Base-by-base conservation (phyloP, 257 asterid species). In the Jaltomata sinuosa region DNA sequence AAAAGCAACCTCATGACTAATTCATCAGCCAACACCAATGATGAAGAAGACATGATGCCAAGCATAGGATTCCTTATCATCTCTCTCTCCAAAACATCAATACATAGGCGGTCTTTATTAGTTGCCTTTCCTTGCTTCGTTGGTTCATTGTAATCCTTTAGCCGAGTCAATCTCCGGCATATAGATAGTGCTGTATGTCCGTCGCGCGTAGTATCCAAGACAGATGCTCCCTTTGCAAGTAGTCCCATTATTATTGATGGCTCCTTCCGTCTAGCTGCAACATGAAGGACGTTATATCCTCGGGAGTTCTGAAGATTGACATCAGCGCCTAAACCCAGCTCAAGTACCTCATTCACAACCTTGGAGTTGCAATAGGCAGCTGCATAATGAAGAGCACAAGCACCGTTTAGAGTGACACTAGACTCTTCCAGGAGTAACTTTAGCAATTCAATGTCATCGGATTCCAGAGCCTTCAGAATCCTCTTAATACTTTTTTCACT, bases 181-280 rank as follows among this genome's bases (percentile, higher is more conserved):
- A 94, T 93, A 0, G 94, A 90, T 84, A 91, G 89, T 5, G 98
- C 94, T 1, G 94, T 93, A 65, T 84, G 92, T 32, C 97, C 98
- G 8, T 96, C 92, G 36, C 54, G n/a, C 1, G 99, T 90, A 22
- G 89, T 69, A 38, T 92, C 95, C 2, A 89, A 91, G 21, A 94
- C 93, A 0, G 87, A 86, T 0, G 99, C 96, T 59, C 97, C 96
- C 53, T 89, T 84, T 82, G 62, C 80, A 67, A 96, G 85, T 69
- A 96, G 87, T 59, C 90, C 89, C 3, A 94, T 88, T 27, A 96
- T 83, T 15, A 96, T 77, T 1, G 88, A 88, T 1, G 93, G 94
- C 67, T 96, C 97, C 94, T 91, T 94, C 9, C 98, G 93, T 86
- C 97, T 89, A 6, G 98, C 98, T 3, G 99, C 98, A n/a, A 96